phyloP scores from a whole-genome alignment of 2,329 filamentous ascomycete genomes.

The Camptophora hylomeconis region DNA sequence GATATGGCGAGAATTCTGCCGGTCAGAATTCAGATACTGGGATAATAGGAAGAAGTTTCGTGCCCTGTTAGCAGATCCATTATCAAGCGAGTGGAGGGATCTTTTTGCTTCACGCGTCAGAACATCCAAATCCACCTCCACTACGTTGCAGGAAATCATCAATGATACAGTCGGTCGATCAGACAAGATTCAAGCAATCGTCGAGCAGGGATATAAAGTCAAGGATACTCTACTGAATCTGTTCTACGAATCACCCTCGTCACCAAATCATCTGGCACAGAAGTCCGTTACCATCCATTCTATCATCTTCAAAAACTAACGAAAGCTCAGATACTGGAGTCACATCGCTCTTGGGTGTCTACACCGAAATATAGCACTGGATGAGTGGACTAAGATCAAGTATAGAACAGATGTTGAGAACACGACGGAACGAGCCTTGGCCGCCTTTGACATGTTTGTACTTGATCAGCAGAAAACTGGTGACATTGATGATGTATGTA shows the following conservation, averaged over 20 bases:
- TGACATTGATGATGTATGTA: constrained; percentile 58
- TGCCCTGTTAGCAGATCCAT: constrained; percentile 41
- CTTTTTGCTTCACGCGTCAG: constrained; percentile 47
- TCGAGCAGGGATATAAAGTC: constrained; percentile 66
- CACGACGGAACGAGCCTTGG: constrained; percentile 52
- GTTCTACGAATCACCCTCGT: constrained; percentile 43
- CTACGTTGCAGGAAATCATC: constrained; percentile 55
- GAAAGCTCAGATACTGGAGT: constrained; percentile 51
- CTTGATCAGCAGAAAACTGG: constrained; percentile 52
- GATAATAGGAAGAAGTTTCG: constrained; percentile 48
- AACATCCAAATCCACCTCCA: constrained; percentile 39
- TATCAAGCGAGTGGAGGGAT: constrained; percentile 48
- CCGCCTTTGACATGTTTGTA: constrained; percentile 82
- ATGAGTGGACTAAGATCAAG: constrained; percentile 55
- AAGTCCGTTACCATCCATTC: constrained; percentile 30
- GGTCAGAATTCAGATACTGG: constrained; percentile 61
- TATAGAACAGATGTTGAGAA: constrained; percentile 20
- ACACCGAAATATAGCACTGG: constrained; percentile 65
- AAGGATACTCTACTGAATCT: constrained; percentile 71
- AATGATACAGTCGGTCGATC: constrained; percentile 57
- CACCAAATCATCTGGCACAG: constrained; percentile 64
- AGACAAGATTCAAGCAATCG: constrained; percentile 56
- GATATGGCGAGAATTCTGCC: constrained; percentile 70
- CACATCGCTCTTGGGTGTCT: constrained; percentile 63
- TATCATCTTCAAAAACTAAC: constrained; percentile 5